Evolutionary conservation across 176 grass and related monocot genomes (phyloP).

Genomic region (Eleusine indica): DNA sequence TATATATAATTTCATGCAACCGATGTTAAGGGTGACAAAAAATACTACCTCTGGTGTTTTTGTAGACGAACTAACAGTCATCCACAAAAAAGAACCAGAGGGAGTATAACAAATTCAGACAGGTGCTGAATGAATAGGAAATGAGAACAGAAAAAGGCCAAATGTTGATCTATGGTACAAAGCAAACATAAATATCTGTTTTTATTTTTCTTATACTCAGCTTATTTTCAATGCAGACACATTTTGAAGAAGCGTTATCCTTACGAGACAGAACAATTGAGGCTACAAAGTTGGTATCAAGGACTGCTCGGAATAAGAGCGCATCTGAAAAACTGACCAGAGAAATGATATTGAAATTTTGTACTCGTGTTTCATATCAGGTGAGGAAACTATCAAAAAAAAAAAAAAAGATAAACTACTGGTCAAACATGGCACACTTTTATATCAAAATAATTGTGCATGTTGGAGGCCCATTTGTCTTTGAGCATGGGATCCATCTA

Average conservation of each 20-base stretch:
- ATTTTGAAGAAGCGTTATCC: slow-evolving; percentile 95
- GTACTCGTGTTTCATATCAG: slow-evolving; percentile 84
- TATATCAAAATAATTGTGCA: slow-evolving; percentile 21
- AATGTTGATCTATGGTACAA: neutral
- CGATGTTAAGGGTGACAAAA: slow-evolving; percentile 4
- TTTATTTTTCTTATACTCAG: slow-evolving; percentile 36
- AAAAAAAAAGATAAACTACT: slow-evolving; percentile 1
- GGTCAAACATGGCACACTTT: slow-evolving; percentile 13
- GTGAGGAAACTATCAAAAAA: slow-evolving; percentile 36
- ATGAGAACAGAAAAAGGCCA: neutral
- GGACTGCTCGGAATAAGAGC: slow-evolving; percentile 70
- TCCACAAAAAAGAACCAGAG: neutral
- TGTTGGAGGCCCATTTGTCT: slow-evolving; percentile 13
- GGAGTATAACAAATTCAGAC: neutral
- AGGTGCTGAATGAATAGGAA: neutral
- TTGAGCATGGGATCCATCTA: slow-evolving; percentile 1
- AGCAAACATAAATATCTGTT: neutral
- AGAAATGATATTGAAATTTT: slow-evolving; percentile 92
- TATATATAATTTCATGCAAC: neutral
- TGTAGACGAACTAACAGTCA: neutral
- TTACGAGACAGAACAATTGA: slow-evolving; percentile 70
- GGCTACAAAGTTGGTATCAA: slow-evolving; percentile 71
- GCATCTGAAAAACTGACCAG: slow-evolving; percentile 81
- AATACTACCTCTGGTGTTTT: neutral
- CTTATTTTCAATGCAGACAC: slow-evolving; percentile 62